Conservation (phyloP, 495 filamentous ascomycete genomes). For the Xeromyces bisporus region DNA sequence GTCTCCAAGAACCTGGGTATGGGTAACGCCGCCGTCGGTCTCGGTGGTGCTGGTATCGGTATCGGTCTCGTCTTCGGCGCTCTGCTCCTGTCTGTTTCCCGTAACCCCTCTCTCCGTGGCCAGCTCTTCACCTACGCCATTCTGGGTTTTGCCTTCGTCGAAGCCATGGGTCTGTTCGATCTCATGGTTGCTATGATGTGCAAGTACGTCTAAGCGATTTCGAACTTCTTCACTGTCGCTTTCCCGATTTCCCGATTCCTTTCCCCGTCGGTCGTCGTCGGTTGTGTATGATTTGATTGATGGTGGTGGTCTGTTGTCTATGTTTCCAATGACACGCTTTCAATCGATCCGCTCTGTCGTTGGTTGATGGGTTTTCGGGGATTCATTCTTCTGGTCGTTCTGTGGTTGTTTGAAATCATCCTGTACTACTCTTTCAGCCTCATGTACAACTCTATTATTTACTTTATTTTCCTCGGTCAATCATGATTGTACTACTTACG, state of each 20-base stretch:
- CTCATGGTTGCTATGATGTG: constrained; percentile 85
- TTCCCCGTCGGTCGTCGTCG: no score
- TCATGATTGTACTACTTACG: not conserved
- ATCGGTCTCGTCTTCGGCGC: constrained; percentile 83
- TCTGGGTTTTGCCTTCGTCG: constrained; percentile 85
- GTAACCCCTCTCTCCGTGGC: constrained; percentile 77
- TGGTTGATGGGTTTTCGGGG: no score
- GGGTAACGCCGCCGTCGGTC: constrained; percentile 74
- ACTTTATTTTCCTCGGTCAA: no score
- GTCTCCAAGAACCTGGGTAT: constrained; percentile 79
- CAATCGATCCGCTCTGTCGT: no score
- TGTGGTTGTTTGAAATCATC: no score
- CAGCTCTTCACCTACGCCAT: constrained; percentile 90
- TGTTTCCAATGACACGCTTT: no score
- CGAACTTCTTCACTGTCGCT: no score
- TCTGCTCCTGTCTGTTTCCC: constrained; percentile 67
- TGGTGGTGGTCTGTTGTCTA: no score
- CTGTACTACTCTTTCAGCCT: not conserved
- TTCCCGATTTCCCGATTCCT: no score
- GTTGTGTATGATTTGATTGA: no score
- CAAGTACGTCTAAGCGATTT: constrained; percentile 40
- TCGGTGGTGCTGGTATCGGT: constrained; percentile 82
- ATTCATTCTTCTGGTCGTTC: no score
- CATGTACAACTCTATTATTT: not conserved
- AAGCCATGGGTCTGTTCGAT: constrained; percentile 86